Evolutionary conservation across 805 yeast genomes (phyloP).

Genomic region (Yarrowia phangngaensis): DNA sequence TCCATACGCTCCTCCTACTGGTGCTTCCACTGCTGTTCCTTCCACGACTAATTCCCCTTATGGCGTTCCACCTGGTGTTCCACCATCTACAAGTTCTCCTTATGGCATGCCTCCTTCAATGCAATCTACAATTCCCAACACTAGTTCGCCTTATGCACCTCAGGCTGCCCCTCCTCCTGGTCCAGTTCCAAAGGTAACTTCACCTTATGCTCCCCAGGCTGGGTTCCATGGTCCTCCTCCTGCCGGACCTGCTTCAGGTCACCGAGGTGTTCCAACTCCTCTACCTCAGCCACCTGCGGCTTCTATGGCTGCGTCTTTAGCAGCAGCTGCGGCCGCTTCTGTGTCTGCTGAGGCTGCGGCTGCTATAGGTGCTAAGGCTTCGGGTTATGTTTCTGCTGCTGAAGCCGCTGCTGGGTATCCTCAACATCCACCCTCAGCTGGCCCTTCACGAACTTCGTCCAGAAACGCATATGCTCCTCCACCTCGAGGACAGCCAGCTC

Average conservation of each 20-base stretch:
- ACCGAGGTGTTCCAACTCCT: constrained; percentile 5
- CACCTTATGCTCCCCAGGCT: constrained; percentile 15
- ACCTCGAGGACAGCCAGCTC: constrained; percentile 11
- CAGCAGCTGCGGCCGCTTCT: too few relatives aligned
- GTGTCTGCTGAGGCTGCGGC: constrained; percentile 12
- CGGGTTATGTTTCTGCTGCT: neutral
- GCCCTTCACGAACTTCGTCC: constrained; percentile 14
- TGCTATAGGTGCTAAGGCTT: too few relatives aligned
- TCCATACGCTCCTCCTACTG: too few relatives aligned
- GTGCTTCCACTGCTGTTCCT: constrained; percentile 9
- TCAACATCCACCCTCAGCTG: constrained; percentile 2
- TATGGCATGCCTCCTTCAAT: too few relatives aligned
- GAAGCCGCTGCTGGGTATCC: constrained; percentile 10
- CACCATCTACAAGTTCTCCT: too few relatives aligned
- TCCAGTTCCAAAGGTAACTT: constrained; percentile 3
- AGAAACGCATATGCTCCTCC: constrained; percentile 25
- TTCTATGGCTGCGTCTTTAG: constrained; percentile 7
- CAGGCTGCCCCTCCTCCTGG: constrained; percentile 23
- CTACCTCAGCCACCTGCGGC: constrained; percentile 12
- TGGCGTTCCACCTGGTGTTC: neutral
- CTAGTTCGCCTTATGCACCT: constrained; percentile 21
- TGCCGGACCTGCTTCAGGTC: too few relatives aligned
- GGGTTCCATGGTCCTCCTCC: constrained; percentile 5
- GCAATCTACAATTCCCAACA: too few relatives aligned
- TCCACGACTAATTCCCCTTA: constrained; percentile 14